These are phyloP conservation scores for Xylaria sp. DNA, from an alignment of 2,329 filamentous ascomycete genomes.

Conservation along the genomic window DNA sequence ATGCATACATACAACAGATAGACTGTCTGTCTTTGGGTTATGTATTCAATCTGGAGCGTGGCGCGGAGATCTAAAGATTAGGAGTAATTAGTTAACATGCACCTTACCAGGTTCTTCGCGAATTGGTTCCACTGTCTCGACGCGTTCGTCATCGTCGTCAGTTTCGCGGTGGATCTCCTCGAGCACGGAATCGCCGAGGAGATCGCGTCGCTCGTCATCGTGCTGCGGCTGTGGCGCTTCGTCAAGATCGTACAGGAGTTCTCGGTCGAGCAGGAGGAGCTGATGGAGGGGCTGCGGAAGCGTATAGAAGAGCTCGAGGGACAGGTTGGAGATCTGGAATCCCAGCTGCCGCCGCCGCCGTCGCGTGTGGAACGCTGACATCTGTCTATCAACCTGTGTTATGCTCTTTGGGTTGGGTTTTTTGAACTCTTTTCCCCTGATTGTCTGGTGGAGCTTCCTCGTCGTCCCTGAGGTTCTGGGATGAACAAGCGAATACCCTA, in stretches of 20 bases:
- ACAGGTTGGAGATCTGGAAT: conserved; percentile 55
- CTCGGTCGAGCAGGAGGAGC: conserved; percentile 69
- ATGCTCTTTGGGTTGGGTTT: too few relatives aligned
- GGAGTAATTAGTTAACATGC: too few relatives aligned
- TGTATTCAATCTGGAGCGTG: not conserved
- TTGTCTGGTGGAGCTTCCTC: not conserved
- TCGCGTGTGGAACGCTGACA: conserved; percentile 11
- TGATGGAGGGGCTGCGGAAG: conserved; percentile 67
- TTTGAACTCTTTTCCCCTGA: conserved; percentile 10
- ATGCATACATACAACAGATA: too few relatives aligned
- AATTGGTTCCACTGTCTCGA: conserved; percentile 73
- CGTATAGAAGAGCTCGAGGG: conserved; percentile 63
- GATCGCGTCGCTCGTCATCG: conserved; percentile 72
- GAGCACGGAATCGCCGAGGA: conserved; percentile 70
- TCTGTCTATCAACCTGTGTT: not conserved
- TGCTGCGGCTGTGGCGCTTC: conserved; percentile 74
- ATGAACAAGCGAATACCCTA: not conserved
- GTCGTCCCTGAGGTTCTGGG: conserved; percentile 4
- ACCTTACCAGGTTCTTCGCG: conserved; percentile 64
- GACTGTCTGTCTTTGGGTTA: too few relatives aligned
- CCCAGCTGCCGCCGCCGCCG: conserved; percentile 25
- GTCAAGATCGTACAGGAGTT: conserved; percentile 78
- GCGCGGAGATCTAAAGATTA: not conserved
- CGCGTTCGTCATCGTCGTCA: conserved; percentile 68
- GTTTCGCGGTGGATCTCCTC: conserved; percentile 71